Conservation (phyloP, 352 stramenopile genomes). For the Pythium grandisporangium region DNA sequence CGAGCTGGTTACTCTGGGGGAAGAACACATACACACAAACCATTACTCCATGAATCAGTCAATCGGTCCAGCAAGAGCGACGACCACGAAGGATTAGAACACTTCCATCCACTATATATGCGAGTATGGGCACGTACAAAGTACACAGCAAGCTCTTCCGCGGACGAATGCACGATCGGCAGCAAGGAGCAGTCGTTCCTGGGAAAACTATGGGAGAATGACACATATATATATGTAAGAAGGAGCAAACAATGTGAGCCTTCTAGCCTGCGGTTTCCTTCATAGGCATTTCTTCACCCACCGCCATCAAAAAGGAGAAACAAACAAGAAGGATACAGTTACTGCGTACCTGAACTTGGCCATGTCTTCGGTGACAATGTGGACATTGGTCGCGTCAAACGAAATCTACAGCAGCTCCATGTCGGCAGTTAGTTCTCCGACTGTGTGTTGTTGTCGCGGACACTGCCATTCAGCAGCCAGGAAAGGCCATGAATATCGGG, state of each 20-base stretch:
- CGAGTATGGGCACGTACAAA: no score
- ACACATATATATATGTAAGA: no score
- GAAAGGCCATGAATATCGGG: neutral
- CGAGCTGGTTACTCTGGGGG: constrained; percentile 73
- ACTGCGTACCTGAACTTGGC: constrained; percentile 85
- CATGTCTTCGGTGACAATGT: constrained; percentile 92
- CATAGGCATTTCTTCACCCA: no score
- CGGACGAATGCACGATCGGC: constrained; percentile 95
- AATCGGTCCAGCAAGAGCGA: neutral
- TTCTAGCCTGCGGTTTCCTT: no score
- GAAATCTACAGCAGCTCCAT: constrained; percentile 59
- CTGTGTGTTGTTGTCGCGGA: no score
- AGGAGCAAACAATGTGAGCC: no score
- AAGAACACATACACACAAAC: neutral
- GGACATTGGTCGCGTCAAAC: constrained; percentile 81
- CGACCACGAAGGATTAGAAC: no score
- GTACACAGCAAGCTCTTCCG: constrained; percentile 95
- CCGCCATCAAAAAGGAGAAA: neutral
- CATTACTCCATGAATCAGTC: neutral
- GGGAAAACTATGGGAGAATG: constrained; percentile 73
- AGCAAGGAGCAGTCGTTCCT: constrained; percentile 92
- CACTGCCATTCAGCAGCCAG: no score
- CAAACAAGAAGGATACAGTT: neutral
- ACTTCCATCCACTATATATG: no score
- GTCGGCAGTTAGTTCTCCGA: no score